Evolutionary conservation across 2,329 filamentous ascomycete species (phyloP).

Genomic region (Ascochyta clinopodiicola): DNA sequence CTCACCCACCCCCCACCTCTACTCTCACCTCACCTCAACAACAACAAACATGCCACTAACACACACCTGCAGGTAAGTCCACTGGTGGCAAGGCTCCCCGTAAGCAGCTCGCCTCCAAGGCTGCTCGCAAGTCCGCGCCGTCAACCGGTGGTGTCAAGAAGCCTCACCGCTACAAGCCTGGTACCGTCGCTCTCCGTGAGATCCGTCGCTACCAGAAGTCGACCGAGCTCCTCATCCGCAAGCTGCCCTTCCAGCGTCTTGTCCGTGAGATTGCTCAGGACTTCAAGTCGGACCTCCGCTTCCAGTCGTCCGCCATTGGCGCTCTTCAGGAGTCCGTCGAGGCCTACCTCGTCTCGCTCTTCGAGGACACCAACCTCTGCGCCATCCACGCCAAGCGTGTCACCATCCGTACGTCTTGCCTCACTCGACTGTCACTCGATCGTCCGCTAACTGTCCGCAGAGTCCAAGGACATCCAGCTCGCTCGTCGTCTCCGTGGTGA

Average conservation of each 20-base stretch:
- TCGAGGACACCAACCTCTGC: slow-evolving; percentile 94
- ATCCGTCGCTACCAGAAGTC: slow-evolving; percentile 90
- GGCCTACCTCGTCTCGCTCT: slow-evolving; percentile 94
- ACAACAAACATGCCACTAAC: slow-evolving; percentile 31
- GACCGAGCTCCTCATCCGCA: slow-evolving; percentile 83
- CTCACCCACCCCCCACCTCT: slow-evolving; percentile 23
- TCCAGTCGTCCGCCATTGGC: slow-evolving; percentile 94
- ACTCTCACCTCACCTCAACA: slow-evolving; percentile 11
- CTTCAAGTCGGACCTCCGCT: slow-evolving; percentile 76
- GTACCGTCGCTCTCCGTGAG: slow-evolving; percentile 85
- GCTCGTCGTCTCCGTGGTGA: slow-evolving; percentile 67
- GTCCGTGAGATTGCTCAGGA: slow-evolving; percentile 76
- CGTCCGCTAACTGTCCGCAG: slow-evolving; percentile 49
- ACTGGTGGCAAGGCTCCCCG: slow-evolving; percentile 75
- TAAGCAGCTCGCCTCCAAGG: slow-evolving; percentile 99
- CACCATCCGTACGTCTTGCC: slow-evolving; percentile 66
- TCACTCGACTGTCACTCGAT: not conserved
- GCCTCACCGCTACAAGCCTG: slow-evolving; percentile 62
- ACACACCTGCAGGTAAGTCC: slow-evolving; percentile 67
- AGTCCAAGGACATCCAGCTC: slow-evolving; percentile 97
- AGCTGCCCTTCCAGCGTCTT: slow-evolving; percentile 80
- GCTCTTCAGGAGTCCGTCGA: slow-evolving; percentile 96
- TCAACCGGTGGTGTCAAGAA: slow-evolving; percentile 79
- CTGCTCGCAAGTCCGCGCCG: slow-evolving; percentile 95
- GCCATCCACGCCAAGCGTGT: slow-evolving; percentile 96